Base-by-base conservation (phyloP, 164 flowering plant genomes). In the Tetrastigma voinierianum region DNA sequence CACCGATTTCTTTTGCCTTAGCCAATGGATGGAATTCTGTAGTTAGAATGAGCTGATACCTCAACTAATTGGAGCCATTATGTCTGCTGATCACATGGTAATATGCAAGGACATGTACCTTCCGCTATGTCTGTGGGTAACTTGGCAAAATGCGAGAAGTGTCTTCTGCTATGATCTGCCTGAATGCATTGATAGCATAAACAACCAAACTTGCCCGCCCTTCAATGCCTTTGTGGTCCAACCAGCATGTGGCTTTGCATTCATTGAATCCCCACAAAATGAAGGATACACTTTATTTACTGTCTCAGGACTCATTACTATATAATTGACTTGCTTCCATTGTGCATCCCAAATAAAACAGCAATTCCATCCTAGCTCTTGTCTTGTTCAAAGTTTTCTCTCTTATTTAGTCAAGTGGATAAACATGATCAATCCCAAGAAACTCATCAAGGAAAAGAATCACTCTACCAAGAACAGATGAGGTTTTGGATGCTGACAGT, bases 371-470 rank as follows among this genome's bases (percentile, higher is more conserved):
- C 23, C 9, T 24, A 21, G 11, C 14, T 9, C 16, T 18, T 21
- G 3, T 9, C 16, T 56, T 10, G 6, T 7, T 56, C 59, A 56
- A 21, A 52, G 23, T 17, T 20, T 19, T n/a, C 9, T 8, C 56
- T 17, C 18, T 13, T 49, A 49, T 11, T 49, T 49, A 14, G 5
- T n/a, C 15, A 49, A 49, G 52, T 53, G n/a, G 8, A 19, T 17
- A 19, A 53, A 11, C 24, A 55, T 66, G 52, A 55, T 66, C 8
- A 66, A 44, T 23, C 49, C 61, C 17, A 55, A 4, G 63, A 67
- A 57, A n/a, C 70, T 67, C 25, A 48, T 67, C 13, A 67, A 57
- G 25, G 24, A 48, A 32, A n/a, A 58, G 40, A 32, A 32, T 32
- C 40, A 3, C 40, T 32, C 40, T 32, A 32, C 40, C 40, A 18